Evolutionary conservation across 1,139 yeast genomes (phyloP), one percentile per base, ranked within the genome.

Genomic region (Arxiozyma heterogenica): DNA sequence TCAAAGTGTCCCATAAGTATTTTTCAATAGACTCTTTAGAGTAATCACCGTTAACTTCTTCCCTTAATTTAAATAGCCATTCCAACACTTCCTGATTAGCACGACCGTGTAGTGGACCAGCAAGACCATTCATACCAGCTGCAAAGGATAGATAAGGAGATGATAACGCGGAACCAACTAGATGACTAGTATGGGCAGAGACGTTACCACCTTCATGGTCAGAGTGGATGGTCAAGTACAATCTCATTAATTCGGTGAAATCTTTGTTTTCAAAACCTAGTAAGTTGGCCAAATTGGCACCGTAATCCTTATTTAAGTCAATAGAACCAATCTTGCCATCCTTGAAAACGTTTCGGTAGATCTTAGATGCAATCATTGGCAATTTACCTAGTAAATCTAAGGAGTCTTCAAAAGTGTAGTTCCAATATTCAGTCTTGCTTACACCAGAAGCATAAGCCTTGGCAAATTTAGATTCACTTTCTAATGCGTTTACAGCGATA

Each of bases 221-320:
- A 22, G 73, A 73, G 58, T 74, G 78, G 46, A 75, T 63, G 5
- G 77, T 75, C 59, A 74, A 66, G 59, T 75, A 75, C 49, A 75
- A 57, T 60, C 78, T 66, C 65, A 74, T 69, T 55, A 75, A 61
- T 52, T 75, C 75, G 44, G 72, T 72, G 55, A 74, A 73, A 49
- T 74, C 76, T 17, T 58, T 59, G 57, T 66, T 67, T 41, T 60
- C 56, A 75, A 76, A 86, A 68, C 98, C 97, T 69, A 90, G 79
- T 74, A 87, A 75, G 68, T 77, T 74, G 63, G 97, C 88, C 73
- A 89, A 83, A 80, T 91, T 91, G 70, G 88, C 88, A 75, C 95
- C 86, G 79, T 91, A 91, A 75, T 93, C 98, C 67, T 87, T 82
- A 64, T 79, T 77, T 63, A 82, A 75, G 74, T 87, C 87, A 65